Evolutionary conservation across 2,329 filamentous ascomycete genomes (phyloP), one percentile per base, ranked within the genome.

Genomic region (Sclerotinia trifoliorum): DNA sequence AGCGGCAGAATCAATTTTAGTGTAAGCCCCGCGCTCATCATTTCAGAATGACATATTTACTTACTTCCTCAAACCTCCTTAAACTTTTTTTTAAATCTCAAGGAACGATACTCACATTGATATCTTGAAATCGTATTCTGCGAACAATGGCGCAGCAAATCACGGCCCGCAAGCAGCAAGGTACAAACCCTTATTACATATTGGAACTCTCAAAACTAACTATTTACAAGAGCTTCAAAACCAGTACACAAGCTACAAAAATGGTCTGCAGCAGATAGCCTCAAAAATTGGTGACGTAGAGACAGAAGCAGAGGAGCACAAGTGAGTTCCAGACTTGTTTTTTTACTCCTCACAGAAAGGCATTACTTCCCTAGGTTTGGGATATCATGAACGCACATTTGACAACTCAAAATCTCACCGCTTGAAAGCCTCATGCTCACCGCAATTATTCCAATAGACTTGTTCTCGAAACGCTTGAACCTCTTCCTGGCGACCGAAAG

Each of bases 251-350:
- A 92, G 88, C 80, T 94, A 88, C 81, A 91, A 90, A 78, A 89
- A 86, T 74, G 88, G 85, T 4, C 86, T 99, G 69, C 94, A 98
- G 80, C 92, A 95, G 77, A 88, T 99, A 76, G 95, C 95, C 42
- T 90, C 93, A 77, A 98, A 97, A 80, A 97, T 99, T 74, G 95
- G 95, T 52, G 94, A 98, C 78, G 94, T 99, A 68, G 95, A 99
- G 82, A 93, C 97, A 79, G 95, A 98, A 79, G 90, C 92, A 26
- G 95, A 99, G 80, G 95, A 99, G 79, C 95, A 99, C 84, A 98
- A 97, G 95, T 98, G 82, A 78, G 90, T 51, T 49, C 26, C 49
- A 51, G 15, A 29, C n/a, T 68, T 54, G 1, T 65, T 66, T 32
- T 32, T 32, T 44, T n/a, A 19, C 42, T 49, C 46, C 42, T 44